These are phyloP conservation scores for Exsudoporus floridanus DNA, from an alignment of 1,284 basidiomycete species.

Conservation along the genomic window DNA sequence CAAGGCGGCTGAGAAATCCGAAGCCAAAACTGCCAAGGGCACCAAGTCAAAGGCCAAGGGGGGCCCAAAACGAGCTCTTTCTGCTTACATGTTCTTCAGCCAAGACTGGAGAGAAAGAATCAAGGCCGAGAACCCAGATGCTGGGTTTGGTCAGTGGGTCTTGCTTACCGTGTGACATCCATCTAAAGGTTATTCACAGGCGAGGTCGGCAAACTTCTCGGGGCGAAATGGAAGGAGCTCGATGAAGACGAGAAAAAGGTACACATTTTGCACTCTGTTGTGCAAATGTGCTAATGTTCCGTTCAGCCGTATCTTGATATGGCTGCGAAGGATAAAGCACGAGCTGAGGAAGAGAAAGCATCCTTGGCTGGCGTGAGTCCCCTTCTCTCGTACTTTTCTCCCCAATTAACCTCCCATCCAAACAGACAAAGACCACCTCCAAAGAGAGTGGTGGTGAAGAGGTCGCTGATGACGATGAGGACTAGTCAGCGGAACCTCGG, in stretches of 20 bases:
- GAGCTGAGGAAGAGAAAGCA: constrained; percentile 80
- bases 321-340: constrained; percentile 82
- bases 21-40: constrained; percentile 64
- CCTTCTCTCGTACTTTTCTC: neutral
- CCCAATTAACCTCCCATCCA: neutral
- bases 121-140: constrained; percentile 94
- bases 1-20: constrained; percentile 72
- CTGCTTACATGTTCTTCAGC: constrained; percentile 98
- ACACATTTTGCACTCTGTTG: constrained; percentile 9
- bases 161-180: constrained; percentile 5
- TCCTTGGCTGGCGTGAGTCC: constrained; percentile 67
- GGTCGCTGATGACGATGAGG: constrained; percentile 58
- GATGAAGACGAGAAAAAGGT: constrained; percentile 85
- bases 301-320: constrained; percentile 89
- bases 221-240: constrained; percentile 89
- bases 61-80: constrained; percentile 84
- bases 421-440: constrained; percentile 34
- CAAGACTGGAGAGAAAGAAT: constrained; percentile 94
- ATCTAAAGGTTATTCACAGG: constrained; percentile 40
- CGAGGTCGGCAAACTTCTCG: constrained; percentile 84
- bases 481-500: constrained; percentile 26
- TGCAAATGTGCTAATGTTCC: constrained; percentile 1
- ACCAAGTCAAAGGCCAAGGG: constrained; percentile 56
- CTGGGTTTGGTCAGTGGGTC: constrained; percentile 74
- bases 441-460: constrained; percentile 61